Evolutionary conservation across 495 filamentous ascomycete genomes (phyloP).

Genomic region (Pseudevernia furfuracea): DNA sequence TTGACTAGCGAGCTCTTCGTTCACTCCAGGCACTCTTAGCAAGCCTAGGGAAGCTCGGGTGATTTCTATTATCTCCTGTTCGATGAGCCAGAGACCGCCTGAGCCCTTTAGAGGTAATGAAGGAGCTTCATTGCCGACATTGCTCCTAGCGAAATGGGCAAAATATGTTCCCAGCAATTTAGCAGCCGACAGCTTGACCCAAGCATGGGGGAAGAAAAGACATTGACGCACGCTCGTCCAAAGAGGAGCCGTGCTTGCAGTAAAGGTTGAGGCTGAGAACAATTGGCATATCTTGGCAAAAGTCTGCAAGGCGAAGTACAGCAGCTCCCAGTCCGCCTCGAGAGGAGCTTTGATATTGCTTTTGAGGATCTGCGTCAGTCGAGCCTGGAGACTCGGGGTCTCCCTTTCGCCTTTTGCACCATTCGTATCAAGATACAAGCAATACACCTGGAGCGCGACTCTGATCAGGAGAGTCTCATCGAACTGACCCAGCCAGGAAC

Average conservation of each 20-base stretch:
- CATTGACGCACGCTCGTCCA: constrained; percentile 62
- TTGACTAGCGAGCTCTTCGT: constrained; percentile 61
- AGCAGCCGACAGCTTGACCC: constrained; percentile 69
- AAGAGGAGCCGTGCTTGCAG: constrained; percentile 44
- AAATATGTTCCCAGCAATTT: constrained; percentile 71
- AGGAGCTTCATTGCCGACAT: constrained; percentile 42
- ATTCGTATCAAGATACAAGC: constrained; percentile 69
- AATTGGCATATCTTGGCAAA: constrained; percentile 60
- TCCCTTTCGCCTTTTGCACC: constrained; percentile 57
- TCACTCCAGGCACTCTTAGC: constrained; percentile 57
- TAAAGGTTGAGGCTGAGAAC: constrained; percentile 54
- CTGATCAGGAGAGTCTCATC: constrained; percentile 61
- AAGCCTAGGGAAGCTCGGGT: constrained; percentile 56
- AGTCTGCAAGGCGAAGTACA: constrained; percentile 64
- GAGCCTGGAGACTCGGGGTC: constrained; percentile 36
- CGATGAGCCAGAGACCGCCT: constrained; percentile 58
- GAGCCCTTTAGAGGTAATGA: constrained; percentile 60
- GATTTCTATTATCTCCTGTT: constrained; percentile 56
- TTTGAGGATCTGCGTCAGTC: constrained; percentile 42
- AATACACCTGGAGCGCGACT: constrained; percentile 70
- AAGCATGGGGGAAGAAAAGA: constrained; percentile 63
- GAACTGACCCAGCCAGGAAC: constrained; percentile 67
- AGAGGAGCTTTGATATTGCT: constrained; percentile 41
- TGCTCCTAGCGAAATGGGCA: constrained; percentile 63
- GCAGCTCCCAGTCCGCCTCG: constrained; percentile 64